Percentiles rank a stretch among this genome's conserved stretches.
These are phyloP conservation scores for Blepharisma japonicum DNA, from an alignment of 73 alveolate genomes.

Conservation along the genomic window DNA sequence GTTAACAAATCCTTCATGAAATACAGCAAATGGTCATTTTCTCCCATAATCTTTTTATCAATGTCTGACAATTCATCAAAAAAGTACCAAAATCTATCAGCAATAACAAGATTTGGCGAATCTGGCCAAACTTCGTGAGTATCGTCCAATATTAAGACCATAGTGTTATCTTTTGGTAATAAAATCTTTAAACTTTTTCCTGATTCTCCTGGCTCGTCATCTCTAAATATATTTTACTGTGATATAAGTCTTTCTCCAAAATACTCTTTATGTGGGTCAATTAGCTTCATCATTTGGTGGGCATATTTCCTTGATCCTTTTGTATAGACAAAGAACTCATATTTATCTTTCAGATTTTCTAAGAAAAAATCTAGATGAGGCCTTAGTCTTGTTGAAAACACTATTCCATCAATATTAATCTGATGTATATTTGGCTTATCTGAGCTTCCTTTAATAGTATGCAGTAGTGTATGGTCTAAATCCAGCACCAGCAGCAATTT, in stretches of 20 bases:
- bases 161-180: neutral
- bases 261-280: conserved; percentile 17
- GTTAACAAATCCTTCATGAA: neutral
- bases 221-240: neutral
- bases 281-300: neutral
- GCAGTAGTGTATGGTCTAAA: conserved; percentile 1
- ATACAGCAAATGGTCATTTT: neutral
- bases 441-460: neutral
- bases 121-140: neutral
- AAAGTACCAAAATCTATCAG: conserved; percentile 20
- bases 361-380: neutral
- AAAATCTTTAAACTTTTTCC: neutral
- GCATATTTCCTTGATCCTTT: conserved; percentile 14
- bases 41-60: neutral
- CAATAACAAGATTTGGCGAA: conserved; percentile 1
- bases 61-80: neutral
- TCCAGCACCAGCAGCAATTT: conserved; percentile 14
- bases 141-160: conserved; percentile 1
- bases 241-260: conserved; percentile 3
- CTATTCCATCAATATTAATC: conserved; percentile 7
- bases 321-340: conserved; percentile 19
- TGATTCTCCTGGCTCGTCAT: neutral
- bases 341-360: neutral
- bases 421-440: neutral
- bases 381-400: neutral